phyloP scores from a whole-genome alignment of 164 flowering plant species.

The Vitis cinerea region DNA sequence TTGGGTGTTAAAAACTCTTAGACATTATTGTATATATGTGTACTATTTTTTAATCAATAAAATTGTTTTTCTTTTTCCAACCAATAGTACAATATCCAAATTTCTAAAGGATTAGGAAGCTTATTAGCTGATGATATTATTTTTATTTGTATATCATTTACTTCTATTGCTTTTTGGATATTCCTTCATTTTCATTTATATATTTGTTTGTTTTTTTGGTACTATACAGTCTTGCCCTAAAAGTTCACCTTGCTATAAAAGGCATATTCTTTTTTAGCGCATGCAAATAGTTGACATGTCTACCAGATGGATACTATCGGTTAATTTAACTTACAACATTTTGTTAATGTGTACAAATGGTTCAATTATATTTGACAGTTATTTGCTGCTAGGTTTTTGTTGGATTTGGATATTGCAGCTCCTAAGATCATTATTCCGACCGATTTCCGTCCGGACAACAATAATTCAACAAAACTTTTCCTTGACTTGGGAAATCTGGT shows the following conservation, averaged over 20 bases:
- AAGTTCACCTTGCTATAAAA: neutral
- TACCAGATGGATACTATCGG: neutral
- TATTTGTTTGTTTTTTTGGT: neutral
- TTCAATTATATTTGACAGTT: neutral
- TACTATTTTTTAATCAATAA: too few species aligned
- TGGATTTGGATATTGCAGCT: constrained; percentile 98
- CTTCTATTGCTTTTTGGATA: too few species aligned
- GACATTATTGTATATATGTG: too few species aligned
- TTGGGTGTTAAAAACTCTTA: too few species aligned
- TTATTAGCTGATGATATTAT: too few species aligned
- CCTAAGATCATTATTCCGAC: constrained; percentile 97
- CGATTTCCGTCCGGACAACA: constrained; percentile 68
- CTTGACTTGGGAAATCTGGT: constrained; percentile 89
- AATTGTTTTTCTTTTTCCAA: too few species aligned
- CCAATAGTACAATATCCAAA: too few species aligned
- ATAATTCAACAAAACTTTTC: constrained; percentile 75
- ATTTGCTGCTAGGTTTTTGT: constrained; percentile 61
- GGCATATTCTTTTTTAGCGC: neutral
- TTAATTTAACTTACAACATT: neutral
- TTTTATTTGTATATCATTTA: too few species aligned
- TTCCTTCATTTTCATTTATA: too few species aligned
- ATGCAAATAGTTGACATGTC: neutral
- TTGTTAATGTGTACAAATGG: neutral
- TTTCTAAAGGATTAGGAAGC: too few species aligned
- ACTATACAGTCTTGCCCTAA: neutral